A percentile compares a stretch with the other conserved stretches of the same genome.
Conservation (phyloP, 2,329 filamentous ascomycete species). For the Neocatenulostroma microsporum region DNA sequence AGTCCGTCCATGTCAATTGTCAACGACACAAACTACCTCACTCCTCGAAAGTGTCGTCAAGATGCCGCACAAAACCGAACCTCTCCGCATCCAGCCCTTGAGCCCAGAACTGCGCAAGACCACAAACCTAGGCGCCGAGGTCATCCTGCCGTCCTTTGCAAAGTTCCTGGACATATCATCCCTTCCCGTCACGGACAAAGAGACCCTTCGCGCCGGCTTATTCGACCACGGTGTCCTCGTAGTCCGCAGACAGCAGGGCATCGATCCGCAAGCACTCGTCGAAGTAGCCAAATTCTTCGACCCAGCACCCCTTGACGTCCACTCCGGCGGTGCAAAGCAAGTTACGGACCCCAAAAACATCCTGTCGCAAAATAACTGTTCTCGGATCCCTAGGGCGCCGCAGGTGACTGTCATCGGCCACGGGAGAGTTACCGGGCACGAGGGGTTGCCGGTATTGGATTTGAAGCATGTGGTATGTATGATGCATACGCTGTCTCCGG, state of each 20-base stretch:
- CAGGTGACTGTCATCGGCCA: conserved; percentile 18
- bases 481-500: no score
- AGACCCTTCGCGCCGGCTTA: conserved; percentile 11
- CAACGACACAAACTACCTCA: no score
- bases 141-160: no score
- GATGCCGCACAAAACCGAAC: no score
- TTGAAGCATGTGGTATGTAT: conserved; percentile 17
- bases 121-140: no score
- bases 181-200: no score
- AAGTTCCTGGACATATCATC: no score
- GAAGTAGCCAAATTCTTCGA: conserved; percentile 17
- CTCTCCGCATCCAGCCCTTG: no score
- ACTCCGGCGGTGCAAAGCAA: conserved; percentile 17
- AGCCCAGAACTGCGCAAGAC: no score
- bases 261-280: conserved; percentile 12
- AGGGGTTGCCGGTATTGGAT: conserved; percentile 14
- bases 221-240: conserved; percentile 18
- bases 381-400: conserved; percentile 14
- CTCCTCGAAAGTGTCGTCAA: no score
- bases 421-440: conserved; percentile 13
- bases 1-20: no score
- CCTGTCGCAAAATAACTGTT: no score
- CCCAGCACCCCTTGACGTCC: conserved; percentile 11
- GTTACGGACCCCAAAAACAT: conserved; percentile 13
- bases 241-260: conserved; percentile 13